A percentile compares a stretch with the other conserved stretches of the same genome.
Evolutionary conservation across 257 asterid genomes (phyloP).

Genomic region (Solanum stenotomum): DNA sequence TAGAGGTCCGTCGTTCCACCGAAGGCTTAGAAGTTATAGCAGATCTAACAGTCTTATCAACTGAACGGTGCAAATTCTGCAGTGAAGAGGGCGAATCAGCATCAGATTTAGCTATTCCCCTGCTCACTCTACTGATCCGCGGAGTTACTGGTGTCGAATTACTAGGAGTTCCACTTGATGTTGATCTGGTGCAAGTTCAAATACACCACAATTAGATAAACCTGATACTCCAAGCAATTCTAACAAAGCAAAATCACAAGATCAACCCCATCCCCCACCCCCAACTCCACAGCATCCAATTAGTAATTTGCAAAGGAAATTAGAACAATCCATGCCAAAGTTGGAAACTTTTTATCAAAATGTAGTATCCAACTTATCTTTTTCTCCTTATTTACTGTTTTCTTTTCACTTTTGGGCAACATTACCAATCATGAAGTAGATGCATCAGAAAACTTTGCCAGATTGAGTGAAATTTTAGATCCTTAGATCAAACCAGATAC

Average conservation of each 20-base stretch:
- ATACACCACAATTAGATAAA: background rate
- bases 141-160: conserved; percentile 48
- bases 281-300: background rate
- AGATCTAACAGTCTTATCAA: conserved; percentile 55
- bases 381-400: background rate
- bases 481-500: conserved; percentile 6
- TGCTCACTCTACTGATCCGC: conserved; percentile 36
- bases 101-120: conserved; percentile 60
- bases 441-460: background rate
- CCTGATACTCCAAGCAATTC: background rate
- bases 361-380: background rate
- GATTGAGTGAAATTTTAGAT: background rate
- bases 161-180: conserved; percentile 49
- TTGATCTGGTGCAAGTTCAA: conserved; percentile 39
- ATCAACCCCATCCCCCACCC: background rate
- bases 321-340: background rate
- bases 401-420: background rate
- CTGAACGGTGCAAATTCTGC: conserved; percentile 43
- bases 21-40: conserved; percentile 60
- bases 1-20: conserved; percentile 48
- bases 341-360: background rate
- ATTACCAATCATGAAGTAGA: background rate
- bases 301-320: background rate
- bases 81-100: conserved; percentile 53
- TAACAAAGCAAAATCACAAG: background rate